phyloP scores from a whole-genome alignment of 169 alveolate genomes.

The Plasmodium reichenowi region DNA sequence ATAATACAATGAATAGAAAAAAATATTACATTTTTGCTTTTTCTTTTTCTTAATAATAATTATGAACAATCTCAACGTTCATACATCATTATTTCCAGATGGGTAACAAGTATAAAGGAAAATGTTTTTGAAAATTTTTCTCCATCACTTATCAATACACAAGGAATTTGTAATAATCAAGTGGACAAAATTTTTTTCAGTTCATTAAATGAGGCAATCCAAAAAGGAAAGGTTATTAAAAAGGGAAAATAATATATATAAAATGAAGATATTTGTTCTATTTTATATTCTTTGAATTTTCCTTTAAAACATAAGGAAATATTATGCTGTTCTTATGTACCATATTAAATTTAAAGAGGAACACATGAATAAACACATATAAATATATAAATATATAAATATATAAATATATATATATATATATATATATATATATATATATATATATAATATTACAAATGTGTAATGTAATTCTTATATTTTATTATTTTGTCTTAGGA shows the following conservation, averaged over 20 bases:
- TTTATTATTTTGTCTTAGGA: slow-evolving; percentile 26
- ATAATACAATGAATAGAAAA: not conserved
- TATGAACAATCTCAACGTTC: not conserved
- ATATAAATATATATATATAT: not conserved
- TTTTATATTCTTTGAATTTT: not conserved
- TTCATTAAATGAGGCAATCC: slow-evolving; percentile 65
- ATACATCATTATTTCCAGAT: slow-evolving; percentile 12
- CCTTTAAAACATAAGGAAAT: too few species aligned
- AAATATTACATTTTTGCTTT: not conserved
- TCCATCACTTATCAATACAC: slow-evolving; percentile 57
- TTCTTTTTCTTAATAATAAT: not conserved
- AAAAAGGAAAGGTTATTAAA: slow-evolving; percentile 45
- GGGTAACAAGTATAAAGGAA: slow-evolving; percentile 56
- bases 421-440: slow-evolving; percentile 1
- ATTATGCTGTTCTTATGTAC: too few species aligned
- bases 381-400: not conserved
- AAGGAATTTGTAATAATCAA: slow-evolving; percentile 65
- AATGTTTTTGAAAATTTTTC: slow-evolving; percentile 34
- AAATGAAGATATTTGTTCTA: not conserved
- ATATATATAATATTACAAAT: not conserved
- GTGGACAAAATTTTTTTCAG: slow-evolving; percentile 42
- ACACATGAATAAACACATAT: not conserved
- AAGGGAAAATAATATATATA: slow-evolving; percentile 8
- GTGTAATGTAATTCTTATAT: not conserved
- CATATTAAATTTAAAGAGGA: not conserved